Evolutionary conservation across 768 basidiomycete genomes (phyloP).

Genomic region (Boletus coccyginus): DNA sequence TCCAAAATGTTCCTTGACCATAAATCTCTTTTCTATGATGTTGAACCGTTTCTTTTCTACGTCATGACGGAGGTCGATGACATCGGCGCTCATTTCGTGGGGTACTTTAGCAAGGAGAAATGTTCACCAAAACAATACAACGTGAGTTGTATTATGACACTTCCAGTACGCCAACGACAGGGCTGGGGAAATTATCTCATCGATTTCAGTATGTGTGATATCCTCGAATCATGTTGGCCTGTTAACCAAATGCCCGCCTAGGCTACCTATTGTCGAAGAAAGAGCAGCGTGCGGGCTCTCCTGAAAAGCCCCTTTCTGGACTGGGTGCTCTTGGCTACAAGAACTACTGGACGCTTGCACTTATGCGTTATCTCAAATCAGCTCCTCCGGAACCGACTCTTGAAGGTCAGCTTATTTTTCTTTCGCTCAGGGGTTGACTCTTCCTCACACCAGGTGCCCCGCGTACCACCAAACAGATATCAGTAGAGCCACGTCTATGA

Average conservation of each 20-base stretch:
- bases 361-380: slow-evolving; percentile 75
- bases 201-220: slow-evolving; percentile 75
- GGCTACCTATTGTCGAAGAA: slow-evolving; percentile 97
- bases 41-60: slow-evolving; percentile 98
- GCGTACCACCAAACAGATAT: slow-evolving; percentile 56
- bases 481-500: slow-evolving; percentile 84
- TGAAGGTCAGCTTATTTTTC: slow-evolving; percentile 57
- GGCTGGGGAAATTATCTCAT: slow-evolving; percentile 98
- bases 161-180: slow-evolving; percentile 89
- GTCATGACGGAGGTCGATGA: slow-evolving; percentile 94
- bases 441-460: slow-evolving; percentile 18
- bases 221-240: slow-evolving; percentile 4
- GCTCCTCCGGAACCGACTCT: slow-evolving; percentile 61
- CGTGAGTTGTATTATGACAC: slow-evolving; percentile 98
- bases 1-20: slow-evolving; percentile 99
- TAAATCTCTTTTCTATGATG: slow-evolving; percentile 98
- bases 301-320: slow-evolving; percentile 93
- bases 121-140: slow-evolving; percentile 94
- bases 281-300: slow-evolving; percentile 85
- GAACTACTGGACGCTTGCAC: slow-evolving; percentile 88
- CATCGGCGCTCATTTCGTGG: slow-evolving; percentile 88
- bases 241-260: slow-evolving; percentile 30
- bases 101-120: slow-evolving; percentile 99
- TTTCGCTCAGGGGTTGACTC: slow-evolving; percentile 10
- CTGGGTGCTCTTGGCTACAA: slow-evolving; percentile 93